Evolutionary conservation across 768 basidiomycete genomes (phyloP).

Genomic region (Mycena haematopus): DNA sequence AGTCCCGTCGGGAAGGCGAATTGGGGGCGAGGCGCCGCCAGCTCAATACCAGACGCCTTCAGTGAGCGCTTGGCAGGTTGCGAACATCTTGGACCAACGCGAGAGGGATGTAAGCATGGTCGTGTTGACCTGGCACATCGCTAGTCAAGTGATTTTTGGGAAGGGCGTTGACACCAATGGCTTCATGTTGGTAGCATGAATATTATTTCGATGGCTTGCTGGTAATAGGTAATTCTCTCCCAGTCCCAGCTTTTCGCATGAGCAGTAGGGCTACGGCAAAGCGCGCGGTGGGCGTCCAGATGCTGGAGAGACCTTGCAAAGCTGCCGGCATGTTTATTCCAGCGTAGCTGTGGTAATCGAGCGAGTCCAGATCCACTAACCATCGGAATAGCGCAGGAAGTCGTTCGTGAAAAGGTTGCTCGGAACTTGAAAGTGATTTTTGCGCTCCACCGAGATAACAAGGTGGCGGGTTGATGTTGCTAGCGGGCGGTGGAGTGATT

Average conservation of each 20-base stretch:
- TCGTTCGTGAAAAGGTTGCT: background rate
- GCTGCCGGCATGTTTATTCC: constrained; percentile 7
- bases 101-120: background rate
- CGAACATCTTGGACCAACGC: background rate
- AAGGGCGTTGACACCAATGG: background rate
- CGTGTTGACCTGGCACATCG: background rate
- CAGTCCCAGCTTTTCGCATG: constrained; percentile 23
- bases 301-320: constrained; percentile 10
- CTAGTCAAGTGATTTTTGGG: background rate
- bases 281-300: constrained; percentile 22
- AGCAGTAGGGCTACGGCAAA: background rate
- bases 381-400: constrained; percentile 14
- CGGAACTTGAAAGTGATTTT: too few relatives aligned
- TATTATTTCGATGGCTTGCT: too few relatives aligned
- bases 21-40: too few relatives aligned
- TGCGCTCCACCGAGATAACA: too few relatives aligned
- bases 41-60: too few relatives aligned
- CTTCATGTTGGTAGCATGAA: background rate
- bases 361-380: constrained; percentile 19
- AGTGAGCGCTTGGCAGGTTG: background rate
- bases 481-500: too few relatives aligned
- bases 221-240: background rate
- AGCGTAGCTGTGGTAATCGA: constrained; percentile 27
- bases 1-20: too few relatives aligned
- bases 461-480: too few relatives aligned